These are phyloP conservation scores for Penicillium occitanis DNA, from an alignment of 2,329 filamentous ascomycete genomes.

Conservation along the genomic window DNA sequence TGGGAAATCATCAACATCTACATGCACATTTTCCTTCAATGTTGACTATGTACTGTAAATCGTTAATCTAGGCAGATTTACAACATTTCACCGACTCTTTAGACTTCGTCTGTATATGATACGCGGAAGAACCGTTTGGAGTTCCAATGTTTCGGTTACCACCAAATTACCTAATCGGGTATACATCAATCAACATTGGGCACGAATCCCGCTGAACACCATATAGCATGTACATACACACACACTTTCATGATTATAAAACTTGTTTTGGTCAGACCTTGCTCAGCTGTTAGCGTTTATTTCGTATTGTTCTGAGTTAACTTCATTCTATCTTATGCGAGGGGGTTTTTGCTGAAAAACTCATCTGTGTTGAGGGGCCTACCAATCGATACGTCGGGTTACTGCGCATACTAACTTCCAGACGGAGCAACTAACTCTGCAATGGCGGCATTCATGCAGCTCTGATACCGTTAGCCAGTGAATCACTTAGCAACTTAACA, in stretches of 20 bases:
- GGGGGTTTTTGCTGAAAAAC: background rate
- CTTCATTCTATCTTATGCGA: background rate
- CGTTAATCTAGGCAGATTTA: background rate
- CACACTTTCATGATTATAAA: background rate
- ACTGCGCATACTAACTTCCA: background rate
- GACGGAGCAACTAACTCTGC: background rate
- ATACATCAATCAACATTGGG: conserved; percentile 7
- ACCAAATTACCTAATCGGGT: conserved; percentile 10
- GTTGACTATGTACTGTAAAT: background rate
- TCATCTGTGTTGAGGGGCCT: background rate
- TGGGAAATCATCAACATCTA: background rate
- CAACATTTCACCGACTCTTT: background rate
- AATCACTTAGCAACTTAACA: background rate
- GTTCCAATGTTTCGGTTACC: background rate
- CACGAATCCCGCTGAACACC: conserved; percentile 1
- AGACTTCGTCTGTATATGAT: background rate
- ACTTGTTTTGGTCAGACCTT: background rate
- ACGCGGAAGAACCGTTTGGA: background rate
- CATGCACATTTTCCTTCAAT: background rate
- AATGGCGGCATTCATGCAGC: conserved; percentile 1
- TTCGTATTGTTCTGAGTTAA: background rate
- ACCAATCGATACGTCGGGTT: background rate
- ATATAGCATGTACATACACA: background rate
- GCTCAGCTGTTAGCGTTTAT: background rate
- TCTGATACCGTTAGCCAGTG: background rate